Percentiles rank a stretch among this genome's conserved stretches.
These are phyloP conservation scores for Gossypium arboreum DNA, from an alignment of 345 rosid genomes.

Conservation along the genomic window DNA sequence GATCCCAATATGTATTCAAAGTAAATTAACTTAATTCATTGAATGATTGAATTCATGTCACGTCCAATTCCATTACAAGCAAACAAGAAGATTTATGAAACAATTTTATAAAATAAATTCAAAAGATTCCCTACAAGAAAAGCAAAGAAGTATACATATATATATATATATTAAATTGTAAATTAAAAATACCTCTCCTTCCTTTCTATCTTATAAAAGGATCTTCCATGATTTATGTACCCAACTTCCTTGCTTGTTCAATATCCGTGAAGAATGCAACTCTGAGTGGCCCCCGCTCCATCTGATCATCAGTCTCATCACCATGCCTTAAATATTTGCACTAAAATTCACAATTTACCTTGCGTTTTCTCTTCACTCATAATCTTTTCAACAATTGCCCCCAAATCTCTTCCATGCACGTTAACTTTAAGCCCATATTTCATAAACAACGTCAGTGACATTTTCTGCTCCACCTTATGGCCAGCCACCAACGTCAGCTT, in stretches of 20 bases:
- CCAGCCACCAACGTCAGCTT: conserved; percentile 60
- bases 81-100: conserved; percentile 16
- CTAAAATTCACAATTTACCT: conserved; percentile 21
- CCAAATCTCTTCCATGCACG: conserved; percentile 57
- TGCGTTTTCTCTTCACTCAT: conserved; percentile 20
- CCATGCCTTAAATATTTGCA: conserved; percentile 18
- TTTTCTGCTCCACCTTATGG: conserved; percentile 91
- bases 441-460: conserved; percentile 93
- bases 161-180: not conserved
- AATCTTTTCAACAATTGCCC: conserved; percentile 30
- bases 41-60: not conserved
- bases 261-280: conserved; percentile 13
- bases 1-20: not conserved
- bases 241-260: not conserved
- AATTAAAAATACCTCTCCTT: conserved; percentile 9
- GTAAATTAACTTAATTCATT: not conserved
- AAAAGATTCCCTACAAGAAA: conserved; percentile 4
- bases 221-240: not conserved
- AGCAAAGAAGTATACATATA: not conserved
- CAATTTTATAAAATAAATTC: conserved; percentile 17
- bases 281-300: not conserved
- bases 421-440: conserved; percentile 70
- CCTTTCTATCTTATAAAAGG: not conserved
- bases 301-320: not conserved
- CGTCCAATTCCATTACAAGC: not conserved